Conservation (phyloP, 2,329 filamentous ascomycete species). For the Cladosporium sphaerospermum region DNA sequence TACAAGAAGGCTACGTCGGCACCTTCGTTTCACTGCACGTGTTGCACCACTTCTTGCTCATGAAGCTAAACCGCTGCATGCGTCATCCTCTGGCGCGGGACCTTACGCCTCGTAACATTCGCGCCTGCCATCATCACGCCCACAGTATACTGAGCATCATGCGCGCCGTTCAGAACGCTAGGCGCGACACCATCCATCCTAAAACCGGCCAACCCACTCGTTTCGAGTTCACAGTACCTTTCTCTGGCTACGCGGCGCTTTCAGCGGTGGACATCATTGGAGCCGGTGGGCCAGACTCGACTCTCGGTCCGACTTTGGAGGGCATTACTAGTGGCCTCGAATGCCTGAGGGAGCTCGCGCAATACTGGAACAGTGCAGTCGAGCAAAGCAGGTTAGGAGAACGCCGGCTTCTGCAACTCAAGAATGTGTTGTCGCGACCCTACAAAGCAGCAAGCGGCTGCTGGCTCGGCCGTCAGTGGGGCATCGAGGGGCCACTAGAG, state of each 20-base stretch:
- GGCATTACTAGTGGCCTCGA: slow-evolving; percentile 48
- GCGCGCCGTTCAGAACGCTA: slow-evolving; percentile 16
- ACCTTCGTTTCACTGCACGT: slow-evolving; percentile 60
- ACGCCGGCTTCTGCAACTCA: slow-evolving; percentile 41
- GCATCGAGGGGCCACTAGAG: slow-evolving; percentile 27
- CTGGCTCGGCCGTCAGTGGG: slow-evolving; percentile 31
- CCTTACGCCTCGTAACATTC: slow-evolving; percentile 41
- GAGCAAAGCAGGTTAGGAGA: slow-evolving; percentile 47
- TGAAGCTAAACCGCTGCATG: slow-evolving; percentile 60
- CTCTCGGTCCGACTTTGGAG: slow-evolving; percentile 48
- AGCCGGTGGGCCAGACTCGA: slow-evolving; percentile 49
- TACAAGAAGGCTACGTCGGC: slow-evolving; percentile 49
- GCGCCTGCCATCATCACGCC: slow-evolving; percentile 48
- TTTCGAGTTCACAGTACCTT: slow-evolving; percentile 42
- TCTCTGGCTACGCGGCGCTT: slow-evolving; percentile 56
- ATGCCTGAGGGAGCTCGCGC: slow-evolving; percentile 51
- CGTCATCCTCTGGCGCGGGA: slow-evolving; percentile 39
- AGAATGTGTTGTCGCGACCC: slow-evolving; percentile 32
- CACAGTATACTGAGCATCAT: slow-evolving; percentile 43
- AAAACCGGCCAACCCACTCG: slow-evolving; percentile 13
- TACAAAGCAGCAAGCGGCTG: slow-evolving; percentile 32
- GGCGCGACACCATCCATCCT: slow-evolving; percentile 15
- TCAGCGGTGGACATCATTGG: slow-evolving; percentile 62
- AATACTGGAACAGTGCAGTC: slow-evolving; percentile 55
- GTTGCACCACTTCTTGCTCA: slow-evolving; percentile 57